These are phyloP conservation scores for Lachancea lanzarotensis DNA, from an alignment of 805 yeast species.

Conservation along the genomic window DNA sequence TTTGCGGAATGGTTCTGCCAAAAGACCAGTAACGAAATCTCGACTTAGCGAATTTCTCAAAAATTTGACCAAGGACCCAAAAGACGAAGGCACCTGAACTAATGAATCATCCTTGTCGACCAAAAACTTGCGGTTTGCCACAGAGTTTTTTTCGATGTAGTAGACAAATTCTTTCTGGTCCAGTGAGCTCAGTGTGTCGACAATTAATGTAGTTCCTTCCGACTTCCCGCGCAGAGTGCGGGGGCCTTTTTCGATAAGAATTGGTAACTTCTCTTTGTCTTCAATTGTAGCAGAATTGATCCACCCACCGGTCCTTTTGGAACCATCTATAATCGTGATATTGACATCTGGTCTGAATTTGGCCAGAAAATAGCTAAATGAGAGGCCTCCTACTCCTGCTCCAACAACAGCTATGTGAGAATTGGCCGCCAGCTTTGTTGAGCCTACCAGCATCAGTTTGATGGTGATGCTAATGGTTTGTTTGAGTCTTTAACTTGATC, in stretches of 20 bases:
- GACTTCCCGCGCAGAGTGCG: constrained; percentile 81
- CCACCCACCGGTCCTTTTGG: constrained; percentile 68
- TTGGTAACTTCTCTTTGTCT: constrained; percentile 24
- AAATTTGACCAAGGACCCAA: constrained; percentile 33
- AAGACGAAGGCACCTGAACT: constrained; percentile 47
- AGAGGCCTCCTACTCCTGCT: constrained; percentile 81
- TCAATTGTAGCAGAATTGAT: constrained; percentile 47
- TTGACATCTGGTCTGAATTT: constrained; percentile 71
- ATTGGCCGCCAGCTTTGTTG: constrained; percentile 22
- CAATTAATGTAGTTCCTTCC: constrained; percentile 63
- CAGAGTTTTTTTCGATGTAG: constrained; percentile 50
- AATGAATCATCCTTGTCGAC: constrained; percentile 42
- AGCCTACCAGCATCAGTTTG: constrained; percentile 14
- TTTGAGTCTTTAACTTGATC: not conserved
- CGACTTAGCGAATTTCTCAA: constrained; percentile 38
- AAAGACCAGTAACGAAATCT: constrained; percentile 39
- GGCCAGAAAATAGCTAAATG: constrained; percentile 61
- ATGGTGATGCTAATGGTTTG: not conserved
- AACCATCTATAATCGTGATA: constrained; percentile 56
- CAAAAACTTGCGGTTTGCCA: constrained; percentile 68
- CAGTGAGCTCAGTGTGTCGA: constrained; percentile 49
- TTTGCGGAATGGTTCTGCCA: constrained; percentile 46
- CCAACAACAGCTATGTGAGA: constrained; percentile 69
- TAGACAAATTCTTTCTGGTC: constrained; percentile 45
- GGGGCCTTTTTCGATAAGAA: constrained; percentile 73